These are phyloP conservation scores for Argentina anserina DNA, from an alignment of 306 rosid genomes.

Conservation along the genomic window DNA sequence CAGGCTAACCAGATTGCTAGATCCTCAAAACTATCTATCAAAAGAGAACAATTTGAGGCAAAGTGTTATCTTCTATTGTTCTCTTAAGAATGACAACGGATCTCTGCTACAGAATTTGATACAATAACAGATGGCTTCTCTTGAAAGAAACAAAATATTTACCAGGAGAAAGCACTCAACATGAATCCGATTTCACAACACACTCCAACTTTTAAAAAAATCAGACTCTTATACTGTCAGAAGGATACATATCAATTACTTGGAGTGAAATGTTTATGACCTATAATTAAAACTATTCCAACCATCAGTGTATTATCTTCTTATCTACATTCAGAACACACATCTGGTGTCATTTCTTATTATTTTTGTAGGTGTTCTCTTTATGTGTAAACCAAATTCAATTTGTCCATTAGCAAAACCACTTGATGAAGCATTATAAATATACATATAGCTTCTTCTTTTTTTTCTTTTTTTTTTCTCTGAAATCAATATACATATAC, in stretches of 20 bases:
- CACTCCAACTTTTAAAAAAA: not conserved
- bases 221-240: not conserved
- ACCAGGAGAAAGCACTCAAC: not conserved
- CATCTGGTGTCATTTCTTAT: not conserved
- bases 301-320: not conserved
- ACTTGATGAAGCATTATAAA: not conserved
- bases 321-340: conserved; percentile 7
- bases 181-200: not conserved
- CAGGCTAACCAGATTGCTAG: not conserved
- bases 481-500: not conserved
- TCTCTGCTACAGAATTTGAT: not conserved
- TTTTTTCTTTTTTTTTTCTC: no score
- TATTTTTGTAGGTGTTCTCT: not conserved
- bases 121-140: not conserved
- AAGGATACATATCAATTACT: not conserved
- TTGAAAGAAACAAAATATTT: not conserved
- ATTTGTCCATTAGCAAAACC: not conserved
- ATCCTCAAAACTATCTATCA: not conserved
- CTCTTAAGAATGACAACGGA: not conserved
- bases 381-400: not conserved
- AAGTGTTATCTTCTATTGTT: not conserved
- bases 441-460: not conserved
- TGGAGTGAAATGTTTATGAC: not conserved
- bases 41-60: not conserved
- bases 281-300: not conserved